Percentiles rank a stretch among this genome's conserved stretches.
Conservation (phyloP, 2,329 filamentous ascomycete genomes). For the Daldinia sp. region DNA sequence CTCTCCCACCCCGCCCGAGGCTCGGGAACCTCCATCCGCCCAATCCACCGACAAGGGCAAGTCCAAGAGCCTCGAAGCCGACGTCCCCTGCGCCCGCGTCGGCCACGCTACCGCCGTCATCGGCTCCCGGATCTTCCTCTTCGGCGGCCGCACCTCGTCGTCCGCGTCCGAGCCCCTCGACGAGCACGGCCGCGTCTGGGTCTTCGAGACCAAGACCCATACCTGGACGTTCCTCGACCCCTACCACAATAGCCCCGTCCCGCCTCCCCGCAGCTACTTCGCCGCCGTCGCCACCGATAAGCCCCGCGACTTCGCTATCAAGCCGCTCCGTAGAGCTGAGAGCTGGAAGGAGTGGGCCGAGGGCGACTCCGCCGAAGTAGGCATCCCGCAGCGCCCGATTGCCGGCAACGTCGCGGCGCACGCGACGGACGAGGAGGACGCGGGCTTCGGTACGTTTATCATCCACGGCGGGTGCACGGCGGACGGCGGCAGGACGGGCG, state of each 20-base stretch:
- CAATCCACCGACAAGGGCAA: slow-evolving; percentile 51
- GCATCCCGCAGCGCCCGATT: slow-evolving; percentile 70
- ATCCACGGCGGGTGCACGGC: slow-evolving; percentile 81
- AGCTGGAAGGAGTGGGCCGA: slow-evolving; percentile 69
- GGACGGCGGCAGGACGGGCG: slow-evolving; percentile 69
- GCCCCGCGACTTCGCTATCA: slow-evolving; percentile 63
- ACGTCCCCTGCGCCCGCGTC: slow-evolving; percentile 75
- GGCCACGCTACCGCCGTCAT: slow-evolving; percentile 79
- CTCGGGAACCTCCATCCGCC: slow-evolving; percentile 30
- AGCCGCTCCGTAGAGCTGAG: slow-evolving; percentile 53
- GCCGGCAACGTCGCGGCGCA: slow-evolving; percentile 68
- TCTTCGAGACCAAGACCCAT: slow-evolving; percentile 74
- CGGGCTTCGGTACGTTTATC: slow-evolving; percentile 76
- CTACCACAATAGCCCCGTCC: slow-evolving; percentile 60
- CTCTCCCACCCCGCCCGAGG: slow-evolving; percentile 45
- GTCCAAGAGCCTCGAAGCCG: slow-evolving; percentile 54
- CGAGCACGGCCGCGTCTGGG: slow-evolving; percentile 81
- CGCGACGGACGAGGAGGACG: slow-evolving; percentile 70
- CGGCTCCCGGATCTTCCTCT: slow-evolving; percentile 79
- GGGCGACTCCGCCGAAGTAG: slow-evolving; percentile 65
- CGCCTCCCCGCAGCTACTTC: slow-evolving; percentile 79
- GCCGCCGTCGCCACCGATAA: slow-evolving; percentile 68
- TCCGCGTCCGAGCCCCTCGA: slow-evolving; percentile 73
- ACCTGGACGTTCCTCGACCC: slow-evolving; percentile 76
- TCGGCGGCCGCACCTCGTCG: slow-evolving; percentile 75